Evolutionary conservation across 495 filamentous ascomycete species (phyloP).

Genomic region (Aspergillus asperescens): DNA sequence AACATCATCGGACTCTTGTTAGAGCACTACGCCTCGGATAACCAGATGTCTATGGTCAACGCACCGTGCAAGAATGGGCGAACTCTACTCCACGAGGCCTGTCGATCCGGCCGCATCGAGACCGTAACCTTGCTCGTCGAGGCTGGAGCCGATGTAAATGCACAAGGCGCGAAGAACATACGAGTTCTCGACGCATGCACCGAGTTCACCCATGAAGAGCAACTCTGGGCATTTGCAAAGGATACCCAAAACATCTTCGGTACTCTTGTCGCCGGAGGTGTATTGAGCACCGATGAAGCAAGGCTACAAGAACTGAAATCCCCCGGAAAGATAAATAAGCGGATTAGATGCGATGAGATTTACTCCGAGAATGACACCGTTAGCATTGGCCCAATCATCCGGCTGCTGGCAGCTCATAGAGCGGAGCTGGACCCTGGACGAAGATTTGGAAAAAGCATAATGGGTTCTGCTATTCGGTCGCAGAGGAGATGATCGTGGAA

Average conservation of each 20-base stretch:
- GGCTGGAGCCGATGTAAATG: constrained; percentile 26
- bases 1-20: constrained; percentile 38
- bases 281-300: neutral
- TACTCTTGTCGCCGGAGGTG: neutral
- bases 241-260: neutral
- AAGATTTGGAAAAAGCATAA: neutral
- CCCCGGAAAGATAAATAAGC: neutral
- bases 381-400: neutral
- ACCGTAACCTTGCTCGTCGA: constrained; percentile 29
- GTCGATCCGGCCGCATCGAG: constrained; percentile 32
- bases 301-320: neutral
- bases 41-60: constrained; percentile 15
- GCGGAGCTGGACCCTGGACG: neutral
- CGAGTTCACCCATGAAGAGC: constrained; percentile 4
- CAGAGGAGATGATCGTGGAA: constrained; percentile 19
- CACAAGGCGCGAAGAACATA: neutral
- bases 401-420: neutral
- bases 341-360: neutral
- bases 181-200: constrained; percentile 14
- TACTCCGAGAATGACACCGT: neutral
- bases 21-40: constrained; percentile 13
- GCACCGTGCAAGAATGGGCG: constrained; percentile 11
- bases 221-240: neutral
- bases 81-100: constrained; percentile 34
- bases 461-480: neutral